Conservation (phyloP, 2,329 filamentous ascomycete species). For the Fusarium sterilihyphosum region DNA sequence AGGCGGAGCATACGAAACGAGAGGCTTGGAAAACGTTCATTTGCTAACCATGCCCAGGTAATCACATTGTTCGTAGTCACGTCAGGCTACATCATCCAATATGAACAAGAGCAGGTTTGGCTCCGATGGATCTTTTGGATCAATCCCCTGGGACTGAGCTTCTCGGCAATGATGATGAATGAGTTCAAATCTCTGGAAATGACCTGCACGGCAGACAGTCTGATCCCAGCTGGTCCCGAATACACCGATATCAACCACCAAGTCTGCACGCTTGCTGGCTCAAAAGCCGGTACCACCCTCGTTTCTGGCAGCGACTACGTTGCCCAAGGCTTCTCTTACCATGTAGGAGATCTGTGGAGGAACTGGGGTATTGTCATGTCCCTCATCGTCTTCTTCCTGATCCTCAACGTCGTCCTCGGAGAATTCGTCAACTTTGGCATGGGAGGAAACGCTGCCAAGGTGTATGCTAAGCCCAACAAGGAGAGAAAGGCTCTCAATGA, state of each 20-base stretch:
- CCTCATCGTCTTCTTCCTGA: conserved; percentile 79
- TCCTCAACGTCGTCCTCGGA: conserved; percentile 79
- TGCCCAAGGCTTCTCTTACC: conserved; percentile 73
- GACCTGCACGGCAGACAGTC: conserved; percentile 72
- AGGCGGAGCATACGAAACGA: too few relatives aligned
- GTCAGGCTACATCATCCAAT: conserved; percentile 86
- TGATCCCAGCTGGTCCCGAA: conserved; percentile 76
- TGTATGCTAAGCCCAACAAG: conserved; percentile 76
- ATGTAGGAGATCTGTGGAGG: conserved; percentile 76
- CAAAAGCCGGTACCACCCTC: conserved; percentile 68
- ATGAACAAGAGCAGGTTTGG: conserved; percentile 78
- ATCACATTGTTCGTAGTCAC: conserved; percentile 87
- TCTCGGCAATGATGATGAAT: conserved; percentile 85
- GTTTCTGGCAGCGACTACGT: conserved; percentile 78
- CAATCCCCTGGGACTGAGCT: conserved; percentile 78
- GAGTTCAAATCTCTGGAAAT: conserved; percentile 79
- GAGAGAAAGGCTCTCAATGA: conserved; percentile 74
- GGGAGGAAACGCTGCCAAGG: conserved; percentile 82
- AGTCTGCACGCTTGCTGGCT: conserved; percentile 83
- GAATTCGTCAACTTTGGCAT: conserved; percentile 82
- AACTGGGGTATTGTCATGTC: conserved; percentile 84
- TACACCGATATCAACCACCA: conserved; percentile 79
- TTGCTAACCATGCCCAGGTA: neutral
- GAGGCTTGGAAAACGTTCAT: neutral
- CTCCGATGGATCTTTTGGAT: conserved; percentile 83